Evolutionary conservation across 768 basidiomycete genomes (phyloP).

Genomic region (Suillus clintonianus): DNA sequence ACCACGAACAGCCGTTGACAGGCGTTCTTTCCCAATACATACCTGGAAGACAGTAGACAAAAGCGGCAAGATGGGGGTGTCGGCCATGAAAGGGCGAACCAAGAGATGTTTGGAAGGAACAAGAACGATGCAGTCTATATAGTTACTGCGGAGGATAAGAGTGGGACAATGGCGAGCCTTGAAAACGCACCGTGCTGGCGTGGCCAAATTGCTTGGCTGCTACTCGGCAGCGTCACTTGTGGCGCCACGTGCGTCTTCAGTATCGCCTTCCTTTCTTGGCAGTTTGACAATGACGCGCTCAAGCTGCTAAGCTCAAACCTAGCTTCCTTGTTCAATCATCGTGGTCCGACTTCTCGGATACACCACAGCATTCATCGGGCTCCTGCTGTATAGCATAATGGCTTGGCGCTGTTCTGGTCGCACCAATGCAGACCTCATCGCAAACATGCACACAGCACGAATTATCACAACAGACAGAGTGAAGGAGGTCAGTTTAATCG

Average conservation of each 20-base stretch:
- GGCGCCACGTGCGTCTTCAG: not conserved
- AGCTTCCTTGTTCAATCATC: not conserved
- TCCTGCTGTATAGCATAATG: slow-evolving; percentile 43
- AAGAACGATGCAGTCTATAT: slow-evolving; percentile 3
- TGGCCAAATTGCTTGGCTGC: not conserved
- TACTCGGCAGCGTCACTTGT: not conserved
- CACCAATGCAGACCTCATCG: slow-evolving; percentile 72
- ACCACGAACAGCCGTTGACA: not conserved
- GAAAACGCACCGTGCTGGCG: not conserved
- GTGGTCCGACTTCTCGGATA: not conserved
- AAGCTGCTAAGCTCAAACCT: too few relatives aligned
- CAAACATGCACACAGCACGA: slow-evolving; percentile 56
- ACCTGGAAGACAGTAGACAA: slow-evolving; percentile 35
- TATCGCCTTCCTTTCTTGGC: not conserved
- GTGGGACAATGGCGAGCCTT: not conserved
- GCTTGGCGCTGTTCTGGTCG: slow-evolving; percentile 79
- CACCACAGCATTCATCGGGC: not conserved
- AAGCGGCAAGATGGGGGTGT: slow-evolving; percentile 12
- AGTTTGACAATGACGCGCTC: not conserved
- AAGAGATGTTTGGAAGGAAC: not conserved
- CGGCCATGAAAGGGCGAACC: not conserved
- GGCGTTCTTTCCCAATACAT: not conserved
- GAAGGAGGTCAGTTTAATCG: slow-evolving; percentile 44
- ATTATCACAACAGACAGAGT: slow-evolving; percentile 62
- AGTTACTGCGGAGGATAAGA: not conserved